Evolutionary conservation across 176 grass and related monocot species (phyloP).

Genomic region (Oryza glumipatula): DNA sequence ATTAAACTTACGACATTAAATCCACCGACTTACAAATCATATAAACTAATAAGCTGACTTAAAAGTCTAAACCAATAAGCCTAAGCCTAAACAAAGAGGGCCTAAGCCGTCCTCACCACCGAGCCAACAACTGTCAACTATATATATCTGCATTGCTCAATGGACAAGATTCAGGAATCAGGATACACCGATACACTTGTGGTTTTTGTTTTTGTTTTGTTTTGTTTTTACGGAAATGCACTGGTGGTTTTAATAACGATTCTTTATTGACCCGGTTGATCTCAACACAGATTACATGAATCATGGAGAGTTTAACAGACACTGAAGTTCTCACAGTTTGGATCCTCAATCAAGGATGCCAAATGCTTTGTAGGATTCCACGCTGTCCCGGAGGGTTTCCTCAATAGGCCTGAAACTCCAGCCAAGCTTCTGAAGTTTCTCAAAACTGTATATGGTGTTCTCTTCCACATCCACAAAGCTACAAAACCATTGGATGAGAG

Average conservation of each 20-base stretch:
- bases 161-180: not conserved
- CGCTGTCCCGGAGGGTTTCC: slow-evolving; percentile 48
- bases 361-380: slow-evolving; percentile 53
- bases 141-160: not conserved
- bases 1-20: too few relatives aligned
- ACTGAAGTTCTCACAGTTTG: not conserved
- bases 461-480: slow-evolving; percentile 50
- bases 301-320: not conserved
- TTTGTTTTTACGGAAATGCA: too few relatives aligned
- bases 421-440: slow-evolving; percentile 53
- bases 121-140: not conserved
- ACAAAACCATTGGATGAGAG: not conserved
- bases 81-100: too few relatives aligned
- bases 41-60: too few relatives aligned
- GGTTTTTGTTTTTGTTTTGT: too few relatives aligned
- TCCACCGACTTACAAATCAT: too few relatives aligned
- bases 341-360: slow-evolving; percentile 37
- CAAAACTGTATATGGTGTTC: not conserved
- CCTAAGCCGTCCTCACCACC: not conserved
- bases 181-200: too few relatives aligned
- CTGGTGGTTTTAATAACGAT: too few relatives aligned
- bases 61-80: too few relatives aligned
- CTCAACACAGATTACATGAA: not conserved
- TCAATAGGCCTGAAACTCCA: slow-evolving; percentile 51
- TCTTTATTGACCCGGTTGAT: not conserved